These are phyloP conservation scores for Globisporangium uncinulatum DNA, from an alignment of 352 stramenopile species.

Conservation along the genomic window DNA sequence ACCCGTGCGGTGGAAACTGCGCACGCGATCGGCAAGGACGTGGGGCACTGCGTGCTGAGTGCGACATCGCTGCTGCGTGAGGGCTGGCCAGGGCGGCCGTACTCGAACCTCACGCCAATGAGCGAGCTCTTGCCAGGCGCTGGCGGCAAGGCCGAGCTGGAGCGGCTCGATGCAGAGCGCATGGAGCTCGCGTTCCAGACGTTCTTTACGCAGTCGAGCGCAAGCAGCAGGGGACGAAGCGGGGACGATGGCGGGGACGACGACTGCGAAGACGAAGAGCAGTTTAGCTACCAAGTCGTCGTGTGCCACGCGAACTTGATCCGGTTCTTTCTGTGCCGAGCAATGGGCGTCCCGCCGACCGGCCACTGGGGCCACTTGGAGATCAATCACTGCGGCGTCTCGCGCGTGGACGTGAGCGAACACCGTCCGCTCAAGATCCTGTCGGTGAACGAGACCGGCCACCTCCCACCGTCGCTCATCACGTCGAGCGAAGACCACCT, in stretches of 20 bases:
- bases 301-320: constrained; percentile 85
- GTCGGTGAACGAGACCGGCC: constrained; percentile 75
- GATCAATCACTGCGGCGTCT: constrained; percentile 83
- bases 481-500: constrained; percentile 85
- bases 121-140: background rate
- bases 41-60: constrained; percentile 31
- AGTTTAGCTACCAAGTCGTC: constrained; percentile 53
- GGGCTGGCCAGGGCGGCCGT: constrained; percentile 70
- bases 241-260: constrained; percentile 20
- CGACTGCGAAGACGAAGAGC: constrained; percentile 29
- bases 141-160: constrained; percentile 16
- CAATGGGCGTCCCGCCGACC: constrained; percentile 46
- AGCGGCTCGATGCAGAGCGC: constrained; percentile 38
- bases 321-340: constrained; percentile 74
- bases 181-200: constrained; percentile 61
- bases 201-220: constrained; percentile 29
- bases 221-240: background rate
- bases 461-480: constrained; percentile 67
- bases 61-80: constrained; percentile 58
- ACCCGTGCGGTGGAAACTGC: constrained; percentile 70
- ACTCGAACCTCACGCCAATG: constrained; percentile 26
- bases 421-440: constrained; percentile 69
- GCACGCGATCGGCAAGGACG: constrained; percentile 46
- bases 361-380: constrained; percentile 78
- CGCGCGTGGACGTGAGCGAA: constrained; percentile 63